These are phyloP conservation scores for Aspergillus spinulosporus DNA, from an alignment of 2,329 filamentous ascomycete species.

Conservation along the genomic window DNA sequence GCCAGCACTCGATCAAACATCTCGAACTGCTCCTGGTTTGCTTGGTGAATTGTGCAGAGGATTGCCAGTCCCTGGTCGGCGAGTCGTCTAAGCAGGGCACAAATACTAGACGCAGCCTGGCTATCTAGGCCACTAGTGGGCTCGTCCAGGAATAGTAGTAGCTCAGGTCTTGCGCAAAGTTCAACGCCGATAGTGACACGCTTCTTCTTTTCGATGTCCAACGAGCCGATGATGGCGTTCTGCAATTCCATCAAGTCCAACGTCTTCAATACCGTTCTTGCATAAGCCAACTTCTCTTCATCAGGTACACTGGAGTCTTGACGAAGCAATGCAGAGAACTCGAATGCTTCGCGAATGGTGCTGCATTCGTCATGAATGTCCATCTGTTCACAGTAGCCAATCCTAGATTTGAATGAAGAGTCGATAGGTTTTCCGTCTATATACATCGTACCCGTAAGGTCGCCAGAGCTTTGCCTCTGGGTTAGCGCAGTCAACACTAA, in stretches of 20 bases:
- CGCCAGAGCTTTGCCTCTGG: slow-evolving; percentile 63
- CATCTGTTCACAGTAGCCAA: slow-evolving; percentile 69
- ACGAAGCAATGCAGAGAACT: slow-evolving; percentile 63
- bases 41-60: slow-evolving; percentile 69
- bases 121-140: slow-evolving; percentile 66
- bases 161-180: slow-evolving; percentile 63
- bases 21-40: slow-evolving; percentile 61
- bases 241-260: slow-evolving; percentile 61
- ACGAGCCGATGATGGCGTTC: slow-evolving; percentile 60
- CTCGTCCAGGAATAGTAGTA: slow-evolving; percentile 67
- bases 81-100: slow-evolving; percentile 64
- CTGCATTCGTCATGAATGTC: slow-evolving; percentile 67
- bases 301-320: slow-evolving; percentile 53
- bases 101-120: slow-evolving; percentile 64
- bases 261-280: slow-evolving; percentile 61
- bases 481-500: slow-evolving; percentile 71
- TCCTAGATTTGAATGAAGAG: slow-evolving; percentile 62
- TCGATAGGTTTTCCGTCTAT: slow-evolving; percentile 62
- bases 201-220: slow-evolving; percentile 67
- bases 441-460: slow-evolving; percentile 61
- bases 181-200: slow-evolving; percentile 69
- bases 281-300: slow-evolving; percentile 61
- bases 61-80: slow-evolving; percentile 64
- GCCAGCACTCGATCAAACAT: slow-evolving; percentile 69
- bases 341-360: slow-evolving; percentile 64